Percentiles rank a stretch among this genome's conserved stretches.
These are phyloP conservation scores for Epithemia pelagica DNA, from an alignment of 108 stramenopile genomes.

Conservation along the genomic window DNA sequence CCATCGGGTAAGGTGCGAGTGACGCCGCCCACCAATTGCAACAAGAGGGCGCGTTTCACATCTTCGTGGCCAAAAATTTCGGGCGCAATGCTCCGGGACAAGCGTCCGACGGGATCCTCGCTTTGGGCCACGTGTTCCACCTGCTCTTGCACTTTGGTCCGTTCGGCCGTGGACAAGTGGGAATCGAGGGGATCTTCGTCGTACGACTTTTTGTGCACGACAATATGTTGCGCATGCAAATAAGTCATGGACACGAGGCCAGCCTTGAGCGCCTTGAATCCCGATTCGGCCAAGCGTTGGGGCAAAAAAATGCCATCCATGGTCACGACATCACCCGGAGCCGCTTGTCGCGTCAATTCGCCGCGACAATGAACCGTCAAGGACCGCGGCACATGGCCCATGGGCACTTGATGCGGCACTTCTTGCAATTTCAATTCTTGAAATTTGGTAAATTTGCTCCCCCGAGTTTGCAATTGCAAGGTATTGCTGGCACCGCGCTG, in stretches of 20 bases:
- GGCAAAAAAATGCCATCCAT: constrained; percentile 92
- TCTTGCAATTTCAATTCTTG: constrained; percentile 98
- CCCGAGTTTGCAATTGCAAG: constrained; percentile 87
- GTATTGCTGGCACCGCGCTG: constrained; percentile 32
- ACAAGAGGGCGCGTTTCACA: constrained; percentile 92
- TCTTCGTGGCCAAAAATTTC: constrained; percentile 99
- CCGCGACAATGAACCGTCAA: constrained; percentile 90
- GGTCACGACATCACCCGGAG: constrained; percentile 95
- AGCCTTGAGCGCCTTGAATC: constrained; percentile 84
- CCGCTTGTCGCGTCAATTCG: constrained; percentile 78
- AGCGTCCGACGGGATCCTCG: constrained; percentile 72
- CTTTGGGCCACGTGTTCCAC: constrained; percentile 50
- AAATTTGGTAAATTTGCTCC: constrained; percentile 93
- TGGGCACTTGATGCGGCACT: constrained; percentile 93
- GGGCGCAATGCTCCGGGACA: constrained; percentile 88
- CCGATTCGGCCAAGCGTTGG: constrained; percentile 60
- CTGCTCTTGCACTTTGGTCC: constrained; percentile 38
- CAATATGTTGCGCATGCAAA: constrained; percentile 80
- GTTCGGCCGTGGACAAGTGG: constrained; percentile 46
- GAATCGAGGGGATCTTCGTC: constrained; percentile 51
- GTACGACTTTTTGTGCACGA: constrained; percentile 86
- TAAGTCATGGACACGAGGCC: constrained; percentile 91
- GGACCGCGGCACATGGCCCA: constrained; percentile 94
- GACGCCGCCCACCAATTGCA: constrained; percentile 95
- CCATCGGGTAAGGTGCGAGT: constrained; percentile 88